Conservation (phyloP, 108 stramenopile genomes). For the Conticribra guillardii region DNA sequence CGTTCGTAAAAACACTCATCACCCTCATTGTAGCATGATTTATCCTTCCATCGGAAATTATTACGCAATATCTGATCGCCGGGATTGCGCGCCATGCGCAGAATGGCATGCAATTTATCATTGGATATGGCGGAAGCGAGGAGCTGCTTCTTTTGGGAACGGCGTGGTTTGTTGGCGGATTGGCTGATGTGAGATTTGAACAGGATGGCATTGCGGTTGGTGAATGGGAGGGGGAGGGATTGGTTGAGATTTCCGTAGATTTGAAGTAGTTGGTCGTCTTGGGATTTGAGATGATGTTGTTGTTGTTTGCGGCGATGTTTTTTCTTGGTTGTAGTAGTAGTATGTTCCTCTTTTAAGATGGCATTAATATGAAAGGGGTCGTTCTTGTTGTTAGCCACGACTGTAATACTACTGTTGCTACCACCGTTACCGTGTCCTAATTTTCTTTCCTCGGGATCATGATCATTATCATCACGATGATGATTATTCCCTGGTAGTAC, state of each 20-base stretch:
- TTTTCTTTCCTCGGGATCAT: not conserved
- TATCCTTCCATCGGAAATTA: slow-evolving; percentile 1
- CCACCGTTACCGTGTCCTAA: not conserved
- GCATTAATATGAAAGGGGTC: no score
- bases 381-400: not conserved
- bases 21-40: no score
- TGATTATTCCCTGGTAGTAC: not conserved
- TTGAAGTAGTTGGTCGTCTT: no score
- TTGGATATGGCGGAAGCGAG: not conserved
- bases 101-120: slow-evolving; percentile 1
- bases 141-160: not conserved
- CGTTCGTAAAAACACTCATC: not conserved
- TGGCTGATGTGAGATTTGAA: not conserved
- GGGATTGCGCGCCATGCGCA: slow-evolving; percentile 21
- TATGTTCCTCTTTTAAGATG: no score
- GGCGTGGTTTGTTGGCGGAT: not conserved
- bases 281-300: no score
- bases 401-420: not conserved
- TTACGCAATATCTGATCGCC: slow-evolving; percentile 20
- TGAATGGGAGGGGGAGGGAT: not conserved
- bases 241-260: not conserved
- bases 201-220: not conserved
- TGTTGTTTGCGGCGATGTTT: no score
- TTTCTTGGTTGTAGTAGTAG: no score
- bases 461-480: not conserved